Base-by-base conservation (phyloP, 2,329 filamentous ascomycete genomes). In the Lecanosticta acicola region DNA sequence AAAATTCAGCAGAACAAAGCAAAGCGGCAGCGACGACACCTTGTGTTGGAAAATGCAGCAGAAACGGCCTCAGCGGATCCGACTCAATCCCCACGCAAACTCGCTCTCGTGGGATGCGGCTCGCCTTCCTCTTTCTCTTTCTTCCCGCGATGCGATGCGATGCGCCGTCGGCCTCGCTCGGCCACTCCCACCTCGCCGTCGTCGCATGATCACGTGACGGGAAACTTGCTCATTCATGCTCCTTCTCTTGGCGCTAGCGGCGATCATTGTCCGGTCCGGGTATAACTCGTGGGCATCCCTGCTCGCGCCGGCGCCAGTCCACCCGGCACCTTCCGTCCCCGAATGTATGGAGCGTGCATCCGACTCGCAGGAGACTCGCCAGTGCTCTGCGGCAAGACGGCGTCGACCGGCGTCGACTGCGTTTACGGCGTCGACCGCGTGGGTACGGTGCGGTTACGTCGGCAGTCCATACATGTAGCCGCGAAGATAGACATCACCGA, bases 51-150 rank as follows among this genome's bases (percentile, higher is more conserved):
- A 7, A 11, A 29, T 7, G 5, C 24, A 11, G 24, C 35, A 17
- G 19, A 38, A 43, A 38, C 19, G 35, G 11, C 16, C 32, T 39
- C 17, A 38, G 20, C 14, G 17, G 35, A 18, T 34, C 19, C 33
- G 3, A 5, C 40, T 48, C 40, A 40, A 44, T 33, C 38, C 34
- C 35, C 37, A 35, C 45, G 43, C 45, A 48, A 48, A 48, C 41
- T 16, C 43, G 45, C 45, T 48, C 45, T 5, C 24, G 24, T 29
- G 24, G 24, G 24, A 29, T 29, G 24, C 24, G 11, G 5, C 24
- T n/a, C n/a, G n/a, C n/a, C n/a, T n/a, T n/a, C n/a, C n/a, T n/a
- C n/a, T n/a, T n/a, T n/a, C n/a, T n/a, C n/a, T n/a, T n/a, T n/a
- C n/a, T n/a, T n/a, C n/a, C n/a, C n/a, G n/a, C n/a, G n/a, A n/a